Evolutionary conservation across 2,329 filamentous ascomycete genomes (phyloP).

Genomic region (Aspergillus amoenus): DNA sequence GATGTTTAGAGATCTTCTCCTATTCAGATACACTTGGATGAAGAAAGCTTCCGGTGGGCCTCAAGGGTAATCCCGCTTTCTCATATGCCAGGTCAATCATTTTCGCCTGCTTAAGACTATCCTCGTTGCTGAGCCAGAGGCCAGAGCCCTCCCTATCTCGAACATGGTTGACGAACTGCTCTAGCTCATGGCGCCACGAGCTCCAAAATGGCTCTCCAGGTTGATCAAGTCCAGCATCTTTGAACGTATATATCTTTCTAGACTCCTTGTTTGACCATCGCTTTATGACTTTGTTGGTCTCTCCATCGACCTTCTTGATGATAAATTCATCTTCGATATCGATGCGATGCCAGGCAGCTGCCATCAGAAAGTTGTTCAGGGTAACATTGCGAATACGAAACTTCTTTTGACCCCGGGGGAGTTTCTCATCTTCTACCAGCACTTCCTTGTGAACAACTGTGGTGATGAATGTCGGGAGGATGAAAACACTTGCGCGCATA

Average conservation of each 20-base stretch:
- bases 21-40: background rate
- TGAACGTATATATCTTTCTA: background rate
- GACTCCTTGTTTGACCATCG: slow-evolving; percentile 15
- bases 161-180: background rate
- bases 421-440: background rate
- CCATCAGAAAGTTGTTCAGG: slow-evolving; percentile 22
- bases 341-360: slow-evolving; percentile 15
- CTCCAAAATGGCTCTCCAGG: background rate
- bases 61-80: slow-evolving; percentile 37
- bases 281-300: slow-evolving; percentile 4
- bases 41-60: background rate
- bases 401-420: background rate
- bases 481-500: slow-evolving; percentile 10
- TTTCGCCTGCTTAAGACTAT: slow-evolving; percentile 47
- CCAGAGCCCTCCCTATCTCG: slow-evolving; percentile 1
- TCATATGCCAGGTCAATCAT: slow-evolving; percentile 51
- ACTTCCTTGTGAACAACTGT: background rate
- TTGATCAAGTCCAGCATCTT: background rate
- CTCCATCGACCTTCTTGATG: background rate
- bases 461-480: background rate
- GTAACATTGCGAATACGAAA: slow-evolving; percentile 14
- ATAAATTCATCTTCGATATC: slow-evolving; percentile 11
- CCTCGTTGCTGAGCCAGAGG: slow-evolving; percentile 44
- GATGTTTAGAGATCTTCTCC: background rate
- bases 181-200: background rate